phyloP scores from a whole-genome alignment of 495 filamentous ascomycete genomes.

The Xanthoparmelia taractica region DNA sequence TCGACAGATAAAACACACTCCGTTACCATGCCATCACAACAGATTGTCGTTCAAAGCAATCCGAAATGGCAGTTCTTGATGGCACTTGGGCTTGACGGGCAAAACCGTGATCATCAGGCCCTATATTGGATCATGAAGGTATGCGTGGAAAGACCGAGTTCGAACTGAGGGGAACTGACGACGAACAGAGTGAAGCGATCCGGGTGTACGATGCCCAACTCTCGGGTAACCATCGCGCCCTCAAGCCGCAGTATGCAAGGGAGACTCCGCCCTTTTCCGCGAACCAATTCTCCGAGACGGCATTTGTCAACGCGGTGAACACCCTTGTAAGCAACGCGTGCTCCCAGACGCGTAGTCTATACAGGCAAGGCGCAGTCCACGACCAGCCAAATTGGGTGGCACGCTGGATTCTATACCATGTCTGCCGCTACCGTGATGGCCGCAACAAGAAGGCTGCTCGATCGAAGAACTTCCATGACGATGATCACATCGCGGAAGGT shows the following conservation, averaged over 20 bases:
- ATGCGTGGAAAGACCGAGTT: neutral
- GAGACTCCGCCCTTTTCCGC: conserved; percentile 40
- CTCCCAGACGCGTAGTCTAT: conserved; percentile 34
- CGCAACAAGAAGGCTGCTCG: conserved; percentile 41
- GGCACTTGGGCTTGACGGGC: neutral
- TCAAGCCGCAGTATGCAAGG: conserved; percentile 33
- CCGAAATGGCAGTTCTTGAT: conserved; percentile 13
- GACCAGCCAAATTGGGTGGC: conserved; percentile 51
- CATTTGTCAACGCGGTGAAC: conserved; percentile 29
- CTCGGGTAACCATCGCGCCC: conserved; percentile 35
- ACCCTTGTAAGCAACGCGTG: conserved; percentile 34
- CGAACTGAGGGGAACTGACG: conserved; percentile 17
- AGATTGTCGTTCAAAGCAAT: conserved; percentile 6
- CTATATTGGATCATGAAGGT: conserved; percentile 17
- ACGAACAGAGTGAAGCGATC: conserved; percentile 41
- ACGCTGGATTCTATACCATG: conserved; percentile 51
- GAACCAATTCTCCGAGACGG: conserved; percentile 38
- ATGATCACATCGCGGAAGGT: conserved; percentile 10
- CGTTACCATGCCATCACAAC: neutral
- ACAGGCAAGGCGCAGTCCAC: conserved; percentile 34
- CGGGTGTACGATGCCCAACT: conserved; percentile 39
- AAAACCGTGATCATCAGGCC: conserved; percentile 10
- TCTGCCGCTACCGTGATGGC: conserved; percentile 51
- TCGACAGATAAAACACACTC: neutral
- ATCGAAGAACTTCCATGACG: conserved; percentile 31